Conservation (phyloP, 129 eudicot genomes). For the Heracleum sosnowskyi region DNA sequence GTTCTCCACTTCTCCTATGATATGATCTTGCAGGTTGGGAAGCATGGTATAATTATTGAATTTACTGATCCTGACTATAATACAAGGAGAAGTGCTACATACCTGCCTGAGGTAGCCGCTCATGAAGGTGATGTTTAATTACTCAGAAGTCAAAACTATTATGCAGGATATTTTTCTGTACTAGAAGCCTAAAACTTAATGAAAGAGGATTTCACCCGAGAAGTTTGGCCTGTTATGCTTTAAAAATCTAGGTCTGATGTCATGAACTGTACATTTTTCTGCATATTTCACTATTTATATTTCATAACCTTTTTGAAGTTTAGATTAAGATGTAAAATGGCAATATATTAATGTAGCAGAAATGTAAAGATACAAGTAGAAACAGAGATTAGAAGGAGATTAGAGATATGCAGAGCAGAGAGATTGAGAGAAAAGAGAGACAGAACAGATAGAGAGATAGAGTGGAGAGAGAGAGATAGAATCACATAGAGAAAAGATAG, state of each 20-base stretch:
- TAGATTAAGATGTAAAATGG: neutral
- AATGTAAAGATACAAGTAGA: too few species aligned
- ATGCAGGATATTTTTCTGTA: neutral
- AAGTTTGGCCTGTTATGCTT: neutral
- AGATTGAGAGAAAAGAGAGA: too few species aligned
- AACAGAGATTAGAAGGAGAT: too few species aligned
- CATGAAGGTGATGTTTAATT: constrained; percentile 59
- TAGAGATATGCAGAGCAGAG: too few species aligned
- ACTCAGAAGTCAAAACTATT: constrained; percentile 6
- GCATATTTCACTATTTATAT: too few species aligned
- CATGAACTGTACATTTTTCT: too few species aligned
- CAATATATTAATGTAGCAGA: too few species aligned
- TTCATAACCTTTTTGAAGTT: too few species aligned
- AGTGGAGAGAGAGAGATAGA: too few species aligned
- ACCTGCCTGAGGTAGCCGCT: constrained; percentile 84
- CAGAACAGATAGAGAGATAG: too few species aligned
- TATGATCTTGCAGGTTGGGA: constrained; percentile 51
- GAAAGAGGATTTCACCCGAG: neutral
- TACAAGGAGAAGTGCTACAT: constrained; percentile 75
- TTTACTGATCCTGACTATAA: constrained; percentile 69
- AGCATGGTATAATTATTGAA: constrained; percentile 81
- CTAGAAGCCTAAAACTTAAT: neutral
- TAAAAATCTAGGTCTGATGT: neutral
- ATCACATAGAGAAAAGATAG: too few species aligned
- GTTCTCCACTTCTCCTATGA: neutral